Evolutionary conservation across 805 yeast genomes (phyloP), one percentile per base, ranked within the genome.

Genomic region (Ogataea nitratoaversa): DNA sequence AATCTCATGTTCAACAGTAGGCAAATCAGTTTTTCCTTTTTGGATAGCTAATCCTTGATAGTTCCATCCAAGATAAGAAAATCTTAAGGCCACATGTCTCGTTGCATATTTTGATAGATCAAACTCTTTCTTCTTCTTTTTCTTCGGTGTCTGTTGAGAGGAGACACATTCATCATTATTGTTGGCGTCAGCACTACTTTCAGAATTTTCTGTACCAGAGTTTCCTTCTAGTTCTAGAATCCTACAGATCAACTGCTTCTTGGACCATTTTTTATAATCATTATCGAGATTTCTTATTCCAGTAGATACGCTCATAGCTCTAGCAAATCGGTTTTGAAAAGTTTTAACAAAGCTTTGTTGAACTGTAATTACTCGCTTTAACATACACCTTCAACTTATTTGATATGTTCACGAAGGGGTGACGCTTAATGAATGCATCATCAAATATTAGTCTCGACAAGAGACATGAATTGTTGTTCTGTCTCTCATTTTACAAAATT

Each of bases 51-150:
- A 67, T 0, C 99, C 99, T 56, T 83, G 88, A 62, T 93, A 93
- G 54, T 84, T 76, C 97, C 97, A 91, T 1, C 99, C 99, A 36
- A 86, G 56, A 59, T 93, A 93, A 0, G 96, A 84, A 64, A 93
- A 93, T 46, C 76, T 68, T 23, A 93, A 55, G 0, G 95, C 98
- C 12, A 93, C 74, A 44, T 76, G 77, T 41, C 99, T 68, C 1
- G 78, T 77, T 9, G 67, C 48, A 53, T 76, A 76, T 46, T 78
- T 80, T 13, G 78, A 65, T 49, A 84, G 84, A 51, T 86, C 91
- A 57, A 89, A 78, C 18, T 51, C 60, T 59, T 67, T 76, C 49
- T 56, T 65, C 39, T 57, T 66, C 44, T 57, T 49, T 17, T 43
- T 39, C 30, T 47, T 32, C 43, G 17, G 46, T 35, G n/a, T n/a